Base-by-base conservation (phyloP, 192 early-diverging fungal genomes). In the Diversispora epigaea region DNA sequence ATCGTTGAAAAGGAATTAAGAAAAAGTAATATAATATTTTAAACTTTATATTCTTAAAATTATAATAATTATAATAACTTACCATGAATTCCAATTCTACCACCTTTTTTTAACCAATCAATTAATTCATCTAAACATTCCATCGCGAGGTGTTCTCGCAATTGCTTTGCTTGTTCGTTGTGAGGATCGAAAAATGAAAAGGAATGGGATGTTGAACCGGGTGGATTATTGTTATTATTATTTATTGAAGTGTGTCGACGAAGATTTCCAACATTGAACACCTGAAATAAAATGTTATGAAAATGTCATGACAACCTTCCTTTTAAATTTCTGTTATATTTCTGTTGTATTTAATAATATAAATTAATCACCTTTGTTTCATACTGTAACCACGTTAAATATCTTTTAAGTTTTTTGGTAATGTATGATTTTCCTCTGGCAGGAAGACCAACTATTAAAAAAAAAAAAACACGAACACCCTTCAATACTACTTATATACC, bases 241-340 rank as follows among this genome's bases (percentile, higher is more conserved):
- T 76, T 21, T 75, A 78, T 54, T 82, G 77, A 45, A 86, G 85
- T 3, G 84, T 84, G 52, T 91, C 97, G 89, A 58, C 97, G 86
- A 10, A 92, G 85, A 84, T 97, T 97, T 73, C 97, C 97, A 5
- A 99, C 97, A 76, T 99, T 99, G 78, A 99, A 96, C 12, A 95
- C 85, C 81, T 88, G 83, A 22, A 19, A 58, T 58, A 11, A 22
- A 32, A 32, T 32, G 25, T 32, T 32, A 32, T 32, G 25, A 32
- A n/a, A 32, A 32, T 32, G 25, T 32, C 2, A 32, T 32, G 25
- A 32, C 25, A 32, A 32, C 25, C 25, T 32, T 32, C 25, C 25
- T 32, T 32, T 32, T 1, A 32, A 1, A 32, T 32, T 32, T 32
- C 25, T 32, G 25, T 32, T 32, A 32, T 32, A 32, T 32, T 32